Evolutionary conservation across 129 eudicot species (phyloP).

Genomic region (Logfia minima): DNA sequence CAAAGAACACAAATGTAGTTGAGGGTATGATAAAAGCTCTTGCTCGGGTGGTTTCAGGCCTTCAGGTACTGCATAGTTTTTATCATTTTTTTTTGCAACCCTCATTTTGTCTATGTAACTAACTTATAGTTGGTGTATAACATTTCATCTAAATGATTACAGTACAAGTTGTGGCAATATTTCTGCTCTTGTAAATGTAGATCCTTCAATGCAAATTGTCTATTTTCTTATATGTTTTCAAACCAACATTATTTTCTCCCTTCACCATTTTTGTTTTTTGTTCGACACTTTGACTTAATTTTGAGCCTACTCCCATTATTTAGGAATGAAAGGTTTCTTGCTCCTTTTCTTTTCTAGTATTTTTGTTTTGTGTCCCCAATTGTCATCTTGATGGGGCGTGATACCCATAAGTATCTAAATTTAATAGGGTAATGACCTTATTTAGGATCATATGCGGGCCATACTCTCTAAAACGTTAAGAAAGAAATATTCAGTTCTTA

Average conservation of each 20-base stretch:
- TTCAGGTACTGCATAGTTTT: constrained; percentile 60
- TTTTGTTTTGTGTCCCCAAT: too few species aligned
- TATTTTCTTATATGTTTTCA: not conserved
- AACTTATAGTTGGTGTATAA: constrained; percentile 13
- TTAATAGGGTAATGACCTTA: too few species aligned
- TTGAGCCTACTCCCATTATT: too few species aligned
- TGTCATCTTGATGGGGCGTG: too few species aligned
- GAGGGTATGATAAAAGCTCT: constrained; percentile 98
- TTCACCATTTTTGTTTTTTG: too few species aligned
- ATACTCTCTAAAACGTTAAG: not conserved
- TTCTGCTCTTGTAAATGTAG: not conserved
- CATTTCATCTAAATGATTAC: constrained; percentile 1
- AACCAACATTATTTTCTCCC: not conserved
- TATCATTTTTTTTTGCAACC: not conserved
- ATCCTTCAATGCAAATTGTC: not conserved
- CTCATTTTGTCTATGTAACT: not conserved
- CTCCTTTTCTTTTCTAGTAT: too few species aligned
- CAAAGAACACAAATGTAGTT: constrained; percentile 87
- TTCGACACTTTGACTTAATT: too few species aligned
- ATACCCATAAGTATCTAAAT: too few species aligned
- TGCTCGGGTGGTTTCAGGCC: constrained; percentile 86
- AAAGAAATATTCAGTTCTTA: not conserved
- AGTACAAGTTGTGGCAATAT: constrained; percentile 14
- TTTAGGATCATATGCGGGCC: not conserved
- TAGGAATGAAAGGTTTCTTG: too few species aligned